Conservation (phyloP, 2,329 filamentous ascomycete species). For the Stachybotrys chlorohalonatus region DNA sequence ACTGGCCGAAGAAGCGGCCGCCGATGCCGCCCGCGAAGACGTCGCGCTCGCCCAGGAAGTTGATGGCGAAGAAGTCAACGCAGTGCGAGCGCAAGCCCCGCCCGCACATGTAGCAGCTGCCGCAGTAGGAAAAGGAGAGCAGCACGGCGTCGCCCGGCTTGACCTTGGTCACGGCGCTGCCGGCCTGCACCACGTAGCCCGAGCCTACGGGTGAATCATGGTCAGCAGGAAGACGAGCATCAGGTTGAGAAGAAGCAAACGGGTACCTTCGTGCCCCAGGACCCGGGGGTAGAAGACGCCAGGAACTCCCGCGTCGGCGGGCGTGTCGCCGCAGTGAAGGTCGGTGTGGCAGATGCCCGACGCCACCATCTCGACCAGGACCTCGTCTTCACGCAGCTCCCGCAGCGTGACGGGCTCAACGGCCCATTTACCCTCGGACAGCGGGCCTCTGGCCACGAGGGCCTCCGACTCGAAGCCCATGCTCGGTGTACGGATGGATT, state of each 20-base stretch:
- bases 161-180: conserved; percentile 36
- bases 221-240: neutral
- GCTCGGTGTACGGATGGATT: neutral
- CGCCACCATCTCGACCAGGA: conserved; percentile 43
- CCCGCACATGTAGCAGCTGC: conserved; percentile 36
- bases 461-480: conserved; percentile 18
- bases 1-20: conserved; percentile 24
- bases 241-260: neutral
- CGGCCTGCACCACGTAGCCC: conserved; percentile 33
- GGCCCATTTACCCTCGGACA: conserved; percentile 21
- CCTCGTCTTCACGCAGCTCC: conserved; percentile 29
- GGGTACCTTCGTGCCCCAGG: conserved; percentile 43
- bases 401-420: conserved; percentile 19
- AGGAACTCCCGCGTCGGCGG: conserved; percentile 6
- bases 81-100: conserved; percentile 37
- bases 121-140: conserved; percentile 28
- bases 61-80: conserved; percentile 34
- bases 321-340: conserved; percentile 30
- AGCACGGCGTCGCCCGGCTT: conserved; percentile 45
- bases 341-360: conserved; percentile 49
- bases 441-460: conserved; percentile 18
- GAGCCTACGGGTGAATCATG: conserved; percentile 15
- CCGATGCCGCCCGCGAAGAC: conserved; percentile 7
- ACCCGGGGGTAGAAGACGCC: conserved; percentile 18
- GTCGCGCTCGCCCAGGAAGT: conserved; percentile 27